Conservation (phyloP, 805 yeast species). For the Saturnispora bothae region DNA sequence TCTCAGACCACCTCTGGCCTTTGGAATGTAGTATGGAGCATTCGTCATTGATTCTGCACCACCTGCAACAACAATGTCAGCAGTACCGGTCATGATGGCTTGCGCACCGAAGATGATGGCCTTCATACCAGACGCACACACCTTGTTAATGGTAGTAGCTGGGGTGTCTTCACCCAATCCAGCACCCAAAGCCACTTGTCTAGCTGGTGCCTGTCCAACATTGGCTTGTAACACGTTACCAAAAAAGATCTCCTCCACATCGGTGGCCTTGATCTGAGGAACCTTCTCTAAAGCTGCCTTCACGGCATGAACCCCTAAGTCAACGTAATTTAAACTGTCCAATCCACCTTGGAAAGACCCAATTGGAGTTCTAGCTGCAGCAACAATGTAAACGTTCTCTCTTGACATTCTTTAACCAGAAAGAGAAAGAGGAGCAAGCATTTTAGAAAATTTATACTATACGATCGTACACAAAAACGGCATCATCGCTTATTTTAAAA, state of each 20-base stretch:
- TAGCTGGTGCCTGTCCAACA: conserved; percentile 95
- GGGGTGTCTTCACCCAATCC: conserved; percentile 74
- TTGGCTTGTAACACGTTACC: conserved; percentile 92
- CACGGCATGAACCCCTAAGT: conserved; percentile 88
- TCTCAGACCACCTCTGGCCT: conserved; percentile 80
- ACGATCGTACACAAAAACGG: background rate
- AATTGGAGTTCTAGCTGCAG: conserved; percentile 90
- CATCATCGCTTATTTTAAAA: too few relatives aligned
- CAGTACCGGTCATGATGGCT: conserved; percentile 75
- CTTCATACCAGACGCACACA: conserved; percentile 94
- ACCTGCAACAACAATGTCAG: conserved; percentile 91
- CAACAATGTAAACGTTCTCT: conserved; percentile 69
- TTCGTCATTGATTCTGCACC: conserved; percentile 98
- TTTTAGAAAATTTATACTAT: background rate
- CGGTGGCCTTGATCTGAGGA: conserved; percentile 65
- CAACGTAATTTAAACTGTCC: conserved; percentile 65
- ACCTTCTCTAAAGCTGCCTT: conserved; percentile 76
- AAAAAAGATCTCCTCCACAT: conserved; percentile 81
- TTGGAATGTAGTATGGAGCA: conserved; percentile 83
- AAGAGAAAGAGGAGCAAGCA: background rate
- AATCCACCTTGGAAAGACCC: conserved; percentile 88
- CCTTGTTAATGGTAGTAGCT: conserved; percentile 90
- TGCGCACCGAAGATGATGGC: conserved; percentile 87
- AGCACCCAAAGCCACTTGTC: conserved; percentile 90
- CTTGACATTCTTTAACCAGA: conserved; percentile 17